These are phyloP conservation scores for Phaseolus coccineus DNA, from an alignment of 331 rosid species.

Conservation along the genomic window DNA sequence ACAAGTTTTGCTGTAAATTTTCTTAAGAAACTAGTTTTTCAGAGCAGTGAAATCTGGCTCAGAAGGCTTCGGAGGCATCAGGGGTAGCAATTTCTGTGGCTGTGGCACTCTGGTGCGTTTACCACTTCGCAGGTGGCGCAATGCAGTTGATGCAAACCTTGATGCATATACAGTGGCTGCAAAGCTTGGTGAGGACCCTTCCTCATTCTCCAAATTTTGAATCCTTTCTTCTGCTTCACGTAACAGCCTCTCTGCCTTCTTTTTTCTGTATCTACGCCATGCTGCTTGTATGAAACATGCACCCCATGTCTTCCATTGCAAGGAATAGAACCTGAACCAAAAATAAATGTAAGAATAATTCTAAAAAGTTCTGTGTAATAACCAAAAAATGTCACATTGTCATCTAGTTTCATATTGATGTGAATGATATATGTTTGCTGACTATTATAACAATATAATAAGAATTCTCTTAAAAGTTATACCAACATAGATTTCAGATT, in stretches of 20 bases:
- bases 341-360: background rate
- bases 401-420: background rate
- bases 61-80: constrained; percentile 72
- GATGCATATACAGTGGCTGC: constrained; percentile 68
- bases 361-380: background rate
- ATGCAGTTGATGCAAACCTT: constrained; percentile 68
- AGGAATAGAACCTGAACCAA: constrained; percentile 72
- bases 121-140: constrained; percentile 48
- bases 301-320: constrained; percentile 89
- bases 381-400: background rate
- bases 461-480: background rate
- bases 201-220: constrained; percentile 53
- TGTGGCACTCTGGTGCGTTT: constrained; percentile 42
- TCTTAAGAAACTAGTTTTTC: constrained; percentile 27
- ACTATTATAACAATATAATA: background rate
- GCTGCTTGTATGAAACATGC: constrained; percentile 82
- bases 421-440: background rate
- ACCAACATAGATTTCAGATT: background rate
- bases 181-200: constrained; percentile 58
- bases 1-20: background rate
- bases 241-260: constrained; percentile 57
- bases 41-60: constrained; percentile 69
- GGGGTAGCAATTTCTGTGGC: constrained; percentile 45
- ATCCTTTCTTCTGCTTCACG: constrained; percentile 60
- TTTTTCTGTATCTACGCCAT: constrained; percentile 67